These are phyloP conservation scores for Skeletonema grethae DNA, from an alignment of 108 stramenopile species.

Conservation along the genomic window DNA sequence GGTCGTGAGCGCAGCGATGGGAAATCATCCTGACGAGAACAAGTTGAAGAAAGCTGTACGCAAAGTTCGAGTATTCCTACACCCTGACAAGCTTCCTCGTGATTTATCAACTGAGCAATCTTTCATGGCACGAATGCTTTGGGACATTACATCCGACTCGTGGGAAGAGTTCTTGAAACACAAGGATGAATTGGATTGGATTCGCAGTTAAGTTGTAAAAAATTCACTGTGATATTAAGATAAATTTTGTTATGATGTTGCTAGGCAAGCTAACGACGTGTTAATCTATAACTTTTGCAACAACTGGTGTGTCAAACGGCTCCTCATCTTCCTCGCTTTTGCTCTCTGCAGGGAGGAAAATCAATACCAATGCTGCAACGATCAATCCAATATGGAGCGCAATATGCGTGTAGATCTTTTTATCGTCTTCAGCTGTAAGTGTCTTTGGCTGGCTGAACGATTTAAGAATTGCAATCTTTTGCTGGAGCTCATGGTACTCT, in stretches of 20 bases:
- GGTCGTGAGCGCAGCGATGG: slow-evolving; percentile 38
- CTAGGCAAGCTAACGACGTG: slow-evolving; percentile 7
- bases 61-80: slow-evolving; percentile 83
- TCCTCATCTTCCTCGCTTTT: slow-evolving; percentile 11
- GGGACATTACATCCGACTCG: slow-evolving; percentile 84
- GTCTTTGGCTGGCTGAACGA: slow-evolving; percentile 40
- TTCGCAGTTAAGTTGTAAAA: slow-evolving; percentile 29
- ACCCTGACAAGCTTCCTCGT: slow-evolving; percentile 79
- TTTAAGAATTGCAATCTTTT: slow-evolving; percentile 41
- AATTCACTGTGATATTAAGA: background rate
- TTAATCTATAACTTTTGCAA: slow-evolving; percentile 30
- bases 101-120: slow-evolving; percentile 71
- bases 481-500: slow-evolving; percentile 38
- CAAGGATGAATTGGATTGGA: slow-evolving; percentile 77
- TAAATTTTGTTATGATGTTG: background rate
- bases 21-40: slow-evolving; percentile 60
- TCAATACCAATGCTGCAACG: slow-evolving; percentile 34
- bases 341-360: slow-evolving; percentile 29
- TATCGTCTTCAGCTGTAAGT: slow-evolving; percentile 26
- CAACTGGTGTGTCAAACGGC: slow-evolving; percentile 26
- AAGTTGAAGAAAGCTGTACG: slow-evolving; percentile 83
- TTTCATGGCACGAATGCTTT: slow-evolving; percentile 80
- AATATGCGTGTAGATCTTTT: slow-evolving; percentile 33
- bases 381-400: slow-evolving; percentile 42
- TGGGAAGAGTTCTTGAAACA: slow-evolving; percentile 79